Evolutionary conservation across 257 asterid species (phyloP).

Genomic region (Asclepias syriaca): DNA sequence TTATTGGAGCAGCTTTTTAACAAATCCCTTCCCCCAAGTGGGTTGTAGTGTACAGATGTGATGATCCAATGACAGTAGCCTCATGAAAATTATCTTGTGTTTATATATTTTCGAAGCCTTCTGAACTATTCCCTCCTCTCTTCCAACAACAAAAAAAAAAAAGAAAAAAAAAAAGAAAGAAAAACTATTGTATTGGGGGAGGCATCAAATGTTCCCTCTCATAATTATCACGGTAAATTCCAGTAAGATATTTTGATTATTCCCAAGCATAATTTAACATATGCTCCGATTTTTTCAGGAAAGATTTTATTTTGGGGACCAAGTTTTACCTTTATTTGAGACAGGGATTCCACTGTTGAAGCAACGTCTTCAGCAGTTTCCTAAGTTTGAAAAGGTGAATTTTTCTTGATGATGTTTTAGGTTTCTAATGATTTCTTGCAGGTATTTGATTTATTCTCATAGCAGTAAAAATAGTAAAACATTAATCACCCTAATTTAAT

Average conservation of each 20-base stretch:
- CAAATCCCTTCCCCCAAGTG: not conserved
- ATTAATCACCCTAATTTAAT: not conserved
- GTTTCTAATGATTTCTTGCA: not conserved
- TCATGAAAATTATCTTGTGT: not conserved
- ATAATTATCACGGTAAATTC: not conserved
- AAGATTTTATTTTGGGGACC: conserved; percentile 88
- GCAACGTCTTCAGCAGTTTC: conserved; percentile 75
- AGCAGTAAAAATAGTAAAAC: not conserved
- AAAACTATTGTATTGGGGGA: not conserved
- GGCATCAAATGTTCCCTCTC: not conserved
- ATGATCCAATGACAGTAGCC: not conserved
- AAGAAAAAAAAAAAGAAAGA: not conserved
- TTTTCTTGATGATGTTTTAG: conserved; percentile 10
- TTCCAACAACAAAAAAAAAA: too few relatives aligned
- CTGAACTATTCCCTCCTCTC: not conserved
- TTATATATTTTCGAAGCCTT: not conserved
- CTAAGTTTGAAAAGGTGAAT: conserved; percentile 54
- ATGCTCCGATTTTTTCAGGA: conserved; percentile 45
- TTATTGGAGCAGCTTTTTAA: not conserved
- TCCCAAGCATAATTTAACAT: not conserved
- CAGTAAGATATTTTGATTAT: not conserved
- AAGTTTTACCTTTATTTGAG: conserved; percentile 83
- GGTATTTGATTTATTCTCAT: not conserved
- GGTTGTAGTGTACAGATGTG: not conserved
- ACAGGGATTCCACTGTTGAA: conserved; percentile 88